Percentiles rank a stretch among this genome's conserved stretches.
phyloP scores from a whole-genome alignment of 1,284 basidiomycete species.

The Stereum hirsutum region DNA sequence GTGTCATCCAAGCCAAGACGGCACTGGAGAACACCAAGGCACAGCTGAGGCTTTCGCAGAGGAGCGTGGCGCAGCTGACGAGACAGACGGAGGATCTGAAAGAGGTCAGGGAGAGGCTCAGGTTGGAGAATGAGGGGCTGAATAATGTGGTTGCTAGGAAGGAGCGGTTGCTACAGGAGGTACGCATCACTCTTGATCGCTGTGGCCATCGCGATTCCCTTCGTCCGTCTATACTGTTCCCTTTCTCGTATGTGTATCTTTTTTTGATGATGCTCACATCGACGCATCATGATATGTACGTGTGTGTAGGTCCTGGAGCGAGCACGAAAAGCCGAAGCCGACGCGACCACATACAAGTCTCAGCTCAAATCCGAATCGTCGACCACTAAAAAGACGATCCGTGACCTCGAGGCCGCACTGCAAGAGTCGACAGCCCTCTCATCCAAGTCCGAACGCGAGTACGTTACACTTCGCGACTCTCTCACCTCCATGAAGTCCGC shows the following conservation, averaged over 20 bases:
- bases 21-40: slow-evolving; percentile 78
- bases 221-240: too few relatives aligned
- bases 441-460: slow-evolving; percentile 72
- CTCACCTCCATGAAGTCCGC: slow-evolving; percentile 58
- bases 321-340: slow-evolving; percentile 73
- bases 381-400: slow-evolving; percentile 60
- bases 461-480: slow-evolving; percentile 65
- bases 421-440: slow-evolving; percentile 67
- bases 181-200: slow-evolving; percentile 25
- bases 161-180: slow-evolving; percentile 77
- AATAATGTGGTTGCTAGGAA: slow-evolving; percentile 82
- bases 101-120: slow-evolving; percentile 69
- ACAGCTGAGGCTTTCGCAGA: slow-evolving; percentile 68
- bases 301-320: slow-evolving; percentile 58
- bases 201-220: too few relatives aligned
- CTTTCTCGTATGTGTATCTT: too few relatives aligned
- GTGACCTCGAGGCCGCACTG: slow-evolving; percentile 68
- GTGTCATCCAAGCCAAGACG: slow-evolving; percentile 69
- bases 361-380: slow-evolving; percentile 67
- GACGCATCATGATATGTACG: neutral
- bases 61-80: slow-evolving; percentile 71
- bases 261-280: too few relatives aligned
- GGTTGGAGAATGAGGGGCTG: slow-evolving; percentile 77
- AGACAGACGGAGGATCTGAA: slow-evolving; percentile 81
- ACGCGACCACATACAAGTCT: slow-evolving; percentile 51